Conservation (phyloP, 169 alveolate species). For the Plasmodium inui region DNA sequence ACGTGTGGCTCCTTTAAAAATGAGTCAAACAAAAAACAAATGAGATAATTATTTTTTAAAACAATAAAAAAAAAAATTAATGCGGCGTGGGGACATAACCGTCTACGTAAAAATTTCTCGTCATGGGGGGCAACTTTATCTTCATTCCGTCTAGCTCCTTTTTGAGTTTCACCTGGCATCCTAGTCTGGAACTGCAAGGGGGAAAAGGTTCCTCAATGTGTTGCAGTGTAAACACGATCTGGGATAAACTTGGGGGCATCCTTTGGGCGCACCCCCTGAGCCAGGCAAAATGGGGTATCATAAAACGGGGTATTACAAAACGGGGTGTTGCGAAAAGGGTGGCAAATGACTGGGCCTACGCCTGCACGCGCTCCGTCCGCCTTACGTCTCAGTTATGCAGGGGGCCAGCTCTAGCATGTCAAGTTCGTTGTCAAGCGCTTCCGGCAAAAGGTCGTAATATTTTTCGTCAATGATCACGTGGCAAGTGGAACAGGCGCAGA, state of each 20-base stretch:
- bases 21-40: neutral
- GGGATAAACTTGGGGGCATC: neutral
- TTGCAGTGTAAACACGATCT: neutral
- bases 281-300: neutral
- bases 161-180: slow-evolving; percentile 92
- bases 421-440: slow-evolving; percentile 93
- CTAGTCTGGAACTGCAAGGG: slow-evolving; percentile 91
- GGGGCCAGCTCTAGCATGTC: slow-evolving; percentile 97
- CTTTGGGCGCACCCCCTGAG: neutral
- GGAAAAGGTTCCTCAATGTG: neutral
- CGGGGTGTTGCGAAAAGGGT: too few relatives aligned
- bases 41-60: slow-evolving; percentile 21
- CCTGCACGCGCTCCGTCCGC: neutral
- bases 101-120: slow-evolving; percentile 95
- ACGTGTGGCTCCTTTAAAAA: neutral
- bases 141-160: slow-evolving; percentile 88
- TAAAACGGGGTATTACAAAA: neutral
- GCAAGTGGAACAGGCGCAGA: slow-evolving; percentile 97
- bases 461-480: slow-evolving; percentile 94
- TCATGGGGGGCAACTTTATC: slow-evolving; percentile 91
- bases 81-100: slow-evolving; percentile 96
- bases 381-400: slow-evolving; percentile 94
- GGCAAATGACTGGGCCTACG: neutral
- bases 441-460: slow-evolving; percentile 89
- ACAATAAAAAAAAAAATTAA: slow-evolving; percentile 71